These are phyloP conservation scores for Pythium sp. DNA, from an alignment of 352 stramenopile species.

Conservation along the genomic window DNA sequence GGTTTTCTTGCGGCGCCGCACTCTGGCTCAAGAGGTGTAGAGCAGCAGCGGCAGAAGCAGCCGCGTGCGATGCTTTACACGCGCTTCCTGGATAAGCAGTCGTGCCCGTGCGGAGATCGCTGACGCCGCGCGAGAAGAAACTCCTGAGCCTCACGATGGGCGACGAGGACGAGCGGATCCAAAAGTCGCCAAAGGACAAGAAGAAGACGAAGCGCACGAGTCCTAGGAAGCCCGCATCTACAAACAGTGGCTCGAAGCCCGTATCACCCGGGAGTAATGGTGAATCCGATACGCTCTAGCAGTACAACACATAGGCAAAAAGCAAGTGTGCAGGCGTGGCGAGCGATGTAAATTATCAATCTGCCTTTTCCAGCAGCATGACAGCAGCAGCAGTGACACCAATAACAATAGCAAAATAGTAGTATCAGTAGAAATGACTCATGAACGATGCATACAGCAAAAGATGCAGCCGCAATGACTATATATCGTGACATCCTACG, in stretches of 20 bases:
- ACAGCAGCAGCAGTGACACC: background rate
- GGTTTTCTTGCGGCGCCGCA: conserved; percentile 1
- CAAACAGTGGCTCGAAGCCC: background rate
- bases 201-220: background rate
- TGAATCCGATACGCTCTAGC: conserved; percentile 4
- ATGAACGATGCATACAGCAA: background rate
- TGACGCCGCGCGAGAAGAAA: conserved; percentile 28
- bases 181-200: background rate
- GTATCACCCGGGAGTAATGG: background rate
- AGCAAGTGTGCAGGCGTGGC: background rate
- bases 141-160: conserved; percentile 4
- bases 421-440: background rate
- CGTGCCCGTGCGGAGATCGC: background rate
- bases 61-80: background rate
- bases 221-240: background rate
- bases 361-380: too few species aligned
- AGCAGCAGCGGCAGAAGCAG: conserved; percentile 3
- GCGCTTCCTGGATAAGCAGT: background rate
- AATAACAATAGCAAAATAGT: conserved; percentile 2
- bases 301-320: background rate
- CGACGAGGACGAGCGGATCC: background rate
- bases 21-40: conserved; percentile 16
- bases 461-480: background rate
- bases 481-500: background rate
- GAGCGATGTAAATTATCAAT: background rate